phyloP scores from a whole-genome alignment of 495 filamentous ascomycete species.

The Venustampulla echinocandica region DNA sequence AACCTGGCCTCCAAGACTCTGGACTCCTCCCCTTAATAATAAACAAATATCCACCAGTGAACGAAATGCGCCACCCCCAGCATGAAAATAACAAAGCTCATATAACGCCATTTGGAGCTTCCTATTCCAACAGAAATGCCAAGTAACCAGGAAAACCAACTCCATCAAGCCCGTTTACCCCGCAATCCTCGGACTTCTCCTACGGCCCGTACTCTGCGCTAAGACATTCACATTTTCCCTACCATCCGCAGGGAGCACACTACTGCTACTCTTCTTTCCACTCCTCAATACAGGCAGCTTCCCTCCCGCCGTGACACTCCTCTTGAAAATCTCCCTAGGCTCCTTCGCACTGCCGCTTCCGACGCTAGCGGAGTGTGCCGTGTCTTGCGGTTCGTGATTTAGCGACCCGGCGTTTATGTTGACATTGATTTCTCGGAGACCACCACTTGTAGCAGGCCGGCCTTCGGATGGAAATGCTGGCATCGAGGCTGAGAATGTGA shows the following conservation, averaged over 20 bases:
- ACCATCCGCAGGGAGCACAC: slow-evolving; percentile 41
- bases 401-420: slow-evolving; percentile 37
- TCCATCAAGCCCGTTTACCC: no score
- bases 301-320: slow-evolving; percentile 32
- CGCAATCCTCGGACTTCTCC: slow-evolving; percentile 46
- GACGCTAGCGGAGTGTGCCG: background rate
- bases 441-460: slow-evolving; percentile 34
- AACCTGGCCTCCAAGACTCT: no score
- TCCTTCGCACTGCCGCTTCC: slow-evolving; percentile 14
- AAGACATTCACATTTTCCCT: slow-evolving; percentile 47
- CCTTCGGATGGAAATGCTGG: slow-evolving; percentile 22
- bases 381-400: slow-evolving; percentile 20
- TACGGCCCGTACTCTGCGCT: slow-evolving; percentile 34
- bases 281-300: slow-evolving; percentile 36
- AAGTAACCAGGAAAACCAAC: no score
- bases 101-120: no score
- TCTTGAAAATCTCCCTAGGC: slow-evolving; percentile 37
- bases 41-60: no score
- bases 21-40: no score
- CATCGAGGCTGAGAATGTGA: slow-evolving; percentile 25
- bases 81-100: no score
- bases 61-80: no score
- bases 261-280: slow-evolving; percentile 37
- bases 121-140: no score
- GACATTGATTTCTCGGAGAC: slow-evolving; percentile 47